These are phyloP conservation scores for Phylloporus rhodoxanthus DNA, from an alignment of 768 basidiomycete species.

Conservation along the genomic window DNA sequence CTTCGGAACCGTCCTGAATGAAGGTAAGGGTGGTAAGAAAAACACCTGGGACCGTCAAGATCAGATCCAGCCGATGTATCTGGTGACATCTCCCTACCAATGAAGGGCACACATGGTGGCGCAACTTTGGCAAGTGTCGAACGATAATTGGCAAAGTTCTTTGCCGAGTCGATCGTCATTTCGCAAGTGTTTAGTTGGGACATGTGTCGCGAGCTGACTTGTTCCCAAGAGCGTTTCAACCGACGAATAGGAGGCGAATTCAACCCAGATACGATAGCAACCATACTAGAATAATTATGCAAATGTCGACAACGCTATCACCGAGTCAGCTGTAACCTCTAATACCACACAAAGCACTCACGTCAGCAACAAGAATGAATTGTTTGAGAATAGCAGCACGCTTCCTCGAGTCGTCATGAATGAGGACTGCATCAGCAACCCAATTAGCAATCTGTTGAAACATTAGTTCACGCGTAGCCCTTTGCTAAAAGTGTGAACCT, in stretches of 20 bases:
- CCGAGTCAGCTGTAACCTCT: neutral
- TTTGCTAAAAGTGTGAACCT: conserved; percentile 16
- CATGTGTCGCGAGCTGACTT: conserved; percentile 70
- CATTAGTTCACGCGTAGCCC: neutral
- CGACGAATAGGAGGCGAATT: conserved; percentile 91
- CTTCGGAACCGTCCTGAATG: conserved; percentile 93
- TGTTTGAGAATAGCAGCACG: conserved; percentile 82
- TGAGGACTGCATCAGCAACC: conserved; percentile 83
- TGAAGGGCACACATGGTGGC: conserved; percentile 94
- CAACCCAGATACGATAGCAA: conserved; percentile 89
- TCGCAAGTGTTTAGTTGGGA: conserved; percentile 74
- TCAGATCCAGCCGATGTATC: neutral
- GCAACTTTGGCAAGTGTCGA: conserved; percentile 74
- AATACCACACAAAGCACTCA: conserved; percentile 36
- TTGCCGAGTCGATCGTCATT: conserved; percentile 85
- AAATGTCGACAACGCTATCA: conserved; percentile 76
- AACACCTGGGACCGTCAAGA: conserved; percentile 53
- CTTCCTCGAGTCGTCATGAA: conserved; percentile 74
- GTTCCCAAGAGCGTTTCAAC: conserved; percentile 90
- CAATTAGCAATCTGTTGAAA: conserved; percentile 77
- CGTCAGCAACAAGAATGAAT: conserved; percentile 87
- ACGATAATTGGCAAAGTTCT: conserved; percentile 92
- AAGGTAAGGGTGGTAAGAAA: conserved; percentile 96
- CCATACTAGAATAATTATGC: conserved; percentile 97
- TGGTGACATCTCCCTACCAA: conserved; percentile 52